Conservation (phyloP, 495 filamentous ascomycete genomes). For the Diplogelasinospora grovesii region DNA sequence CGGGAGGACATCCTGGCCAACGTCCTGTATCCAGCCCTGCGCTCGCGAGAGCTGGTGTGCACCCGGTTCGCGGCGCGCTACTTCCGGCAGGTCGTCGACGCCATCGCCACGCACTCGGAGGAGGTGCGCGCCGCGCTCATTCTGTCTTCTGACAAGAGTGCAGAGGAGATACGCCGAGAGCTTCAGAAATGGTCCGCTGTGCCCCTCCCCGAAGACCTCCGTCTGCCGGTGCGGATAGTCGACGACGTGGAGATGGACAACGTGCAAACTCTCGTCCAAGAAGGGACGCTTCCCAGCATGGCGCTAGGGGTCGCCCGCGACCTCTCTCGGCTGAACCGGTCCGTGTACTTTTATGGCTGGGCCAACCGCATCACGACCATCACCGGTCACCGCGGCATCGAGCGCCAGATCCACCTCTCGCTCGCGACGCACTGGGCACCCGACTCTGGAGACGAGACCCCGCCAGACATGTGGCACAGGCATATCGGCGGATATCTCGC, state of each 20-base stretch:
- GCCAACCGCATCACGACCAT: conserved; percentile 19
- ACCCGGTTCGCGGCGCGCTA: conserved; percentile 29
- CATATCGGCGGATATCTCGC: conserved; percentile 26
- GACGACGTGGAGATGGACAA: conserved; percentile 17
- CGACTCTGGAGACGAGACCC: conserved; percentile 5
- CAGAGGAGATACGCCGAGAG: conserved; percentile 6
- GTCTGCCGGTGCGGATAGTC: conserved; percentile 22
- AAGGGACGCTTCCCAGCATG: conserved; percentile 19
- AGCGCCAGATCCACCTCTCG: conserved; percentile 22
- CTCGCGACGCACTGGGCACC: conserved; percentile 21
- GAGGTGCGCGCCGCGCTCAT: conserved; percentile 27
- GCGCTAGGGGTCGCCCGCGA: conserved; percentile 18
- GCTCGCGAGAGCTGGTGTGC: conserved; percentile 29
- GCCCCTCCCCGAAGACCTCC: conserved; percentile 18
- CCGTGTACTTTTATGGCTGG: conserved; percentile 28
- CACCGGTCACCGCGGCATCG: conserved; percentile 26
- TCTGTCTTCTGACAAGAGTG: conserved; percentile 10
- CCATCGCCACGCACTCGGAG: conserved; percentile 33
- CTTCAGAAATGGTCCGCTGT: conserved; percentile 22
- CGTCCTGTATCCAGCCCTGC: conserved; percentile 30
- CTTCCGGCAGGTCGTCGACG: conserved; percentile 32
- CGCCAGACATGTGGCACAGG: conserved; percentile 25
- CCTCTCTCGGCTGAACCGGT: conserved; percentile 23
- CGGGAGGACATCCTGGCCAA: conserved; percentile 26
- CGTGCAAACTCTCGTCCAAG: conserved; percentile 11